phyloP scores from a whole-genome alignment of 1,284 basidiomycete species.

The Heterobasidion annosum region DNA sequence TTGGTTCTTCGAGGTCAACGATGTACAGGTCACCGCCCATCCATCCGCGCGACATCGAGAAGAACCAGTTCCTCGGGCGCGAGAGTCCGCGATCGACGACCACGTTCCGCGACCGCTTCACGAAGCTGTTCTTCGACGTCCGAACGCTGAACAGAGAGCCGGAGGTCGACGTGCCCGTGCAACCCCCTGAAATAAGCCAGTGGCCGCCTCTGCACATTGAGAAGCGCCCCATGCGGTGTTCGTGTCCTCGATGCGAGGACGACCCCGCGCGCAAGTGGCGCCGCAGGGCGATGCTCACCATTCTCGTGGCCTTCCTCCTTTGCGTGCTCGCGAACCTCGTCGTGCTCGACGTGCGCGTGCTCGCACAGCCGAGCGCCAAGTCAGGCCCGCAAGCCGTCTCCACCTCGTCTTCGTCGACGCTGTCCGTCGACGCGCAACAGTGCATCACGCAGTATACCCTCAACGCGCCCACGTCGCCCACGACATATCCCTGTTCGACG shows the following conservation, averaged over 20 bases:
- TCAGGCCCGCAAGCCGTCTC: constrained; percentile 5
- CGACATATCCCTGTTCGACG: constrained; percentile 36
- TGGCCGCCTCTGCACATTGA: constrained; percentile 33
- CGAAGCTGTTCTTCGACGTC: constrained; percentile 26
- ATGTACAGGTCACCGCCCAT: constrained; percentile 10
- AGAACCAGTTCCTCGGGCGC: not conserved
- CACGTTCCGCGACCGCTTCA: constrained; percentile 23
- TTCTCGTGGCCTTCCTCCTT: constrained; percentile 31
- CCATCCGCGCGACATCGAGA: constrained; percentile 19
- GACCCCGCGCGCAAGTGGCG: constrained; percentile 19
- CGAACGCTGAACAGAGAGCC: constrained; percentile 19
- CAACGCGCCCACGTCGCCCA: constrained; percentile 34
- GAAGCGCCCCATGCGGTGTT: constrained; percentile 16
- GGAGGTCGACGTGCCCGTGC: constrained; percentile 18
- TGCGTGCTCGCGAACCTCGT: constrained; percentile 31
- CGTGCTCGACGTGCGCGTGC: constrained; percentile 30
- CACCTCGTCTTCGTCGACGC: constrained; percentile 14
- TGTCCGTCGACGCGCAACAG: constrained; percentile 31
- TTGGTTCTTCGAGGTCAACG: constrained; percentile 5
- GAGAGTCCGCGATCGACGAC: constrained; percentile 11
- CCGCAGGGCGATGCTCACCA: constrained; percentile 18
- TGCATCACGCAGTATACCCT: constrained; percentile 39
- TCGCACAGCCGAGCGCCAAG: constrained; percentile 8
- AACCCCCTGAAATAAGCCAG: constrained; percentile 17
- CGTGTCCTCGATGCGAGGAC: constrained; percentile 18